Evolutionary conservation across 2,329 filamentous ascomycete species (phyloP), one percentile per base, ranked within the genome.

Genomic region (Fusarium denticulatum): DNA sequence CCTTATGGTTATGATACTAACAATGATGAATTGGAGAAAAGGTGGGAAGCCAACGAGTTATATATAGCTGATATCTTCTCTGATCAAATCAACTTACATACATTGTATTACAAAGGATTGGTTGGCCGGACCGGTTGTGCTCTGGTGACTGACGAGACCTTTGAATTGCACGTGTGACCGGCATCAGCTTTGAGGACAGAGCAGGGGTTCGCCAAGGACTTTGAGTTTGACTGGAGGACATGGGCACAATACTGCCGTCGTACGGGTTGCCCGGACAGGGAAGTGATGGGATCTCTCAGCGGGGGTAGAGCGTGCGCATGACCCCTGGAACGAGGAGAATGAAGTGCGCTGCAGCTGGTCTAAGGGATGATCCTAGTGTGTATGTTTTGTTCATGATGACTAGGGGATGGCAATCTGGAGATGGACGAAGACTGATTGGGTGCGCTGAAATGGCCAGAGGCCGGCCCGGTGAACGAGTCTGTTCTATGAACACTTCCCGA

Each of bases 381-480:
- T 24, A 20, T 34, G 45, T 47, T n/a, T 47, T 30, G 26, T 47
- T 47, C 4, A 28, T 24, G 57, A 52, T 28, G 42, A 18, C 37
- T 56, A 43, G 53, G 32, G 24, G 46, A 60, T 15, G 46, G 20
- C 32, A 56, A 58, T 60, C 45, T 65, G 67, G 49, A 42, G 53
- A 58, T 59, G 47, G 36, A 53, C 22, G 46, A 53, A 12, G 64
- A 58, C 42, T 55, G 65, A 55, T 72, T 71, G 64, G 57, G 66
- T 74, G 64, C 62, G 72, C 60, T 70, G 72, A 75, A 70, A 43
- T 58, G 42, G 18, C 37, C 32, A 52, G 47, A 56, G 64, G 64
- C 72, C 72, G 72, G 72, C 58, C 72, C 72, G 72, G 72, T 75
- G 64, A 42, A 39, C 26, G 43, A 58, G 46, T 40, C 34, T 60